Base-by-base conservation (phyloP, 345 rosid species). In the Linum tenue region DNA sequence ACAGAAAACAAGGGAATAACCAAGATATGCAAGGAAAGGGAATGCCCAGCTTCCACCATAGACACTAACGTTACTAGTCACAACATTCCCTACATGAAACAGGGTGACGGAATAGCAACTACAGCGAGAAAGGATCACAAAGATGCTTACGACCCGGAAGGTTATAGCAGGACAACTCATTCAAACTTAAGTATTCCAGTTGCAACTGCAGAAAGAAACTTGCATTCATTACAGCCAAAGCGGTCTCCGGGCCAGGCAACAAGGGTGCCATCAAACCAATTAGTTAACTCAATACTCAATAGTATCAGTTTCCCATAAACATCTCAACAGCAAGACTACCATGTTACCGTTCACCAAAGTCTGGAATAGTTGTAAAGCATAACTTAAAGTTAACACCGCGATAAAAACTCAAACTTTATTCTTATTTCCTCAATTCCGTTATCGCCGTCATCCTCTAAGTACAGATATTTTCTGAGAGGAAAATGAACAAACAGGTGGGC, bases 1-100 rank as follows among this genome's bases (percentile, higher is more conserved):
- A 65, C 35, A 39, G 50, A 56, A 59, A 50, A 64, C 99, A 43
- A 55, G 55, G 55, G 56, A 65, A 55, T 16, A 39, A 68, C 4
- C 5, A 71, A 48, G 59, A 60, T 35, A 55, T 11, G 0, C 16
- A 11, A 0, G 16, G 58, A 55, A 55, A 55, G 16, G 12, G 40
- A 15, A 22, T 22, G 31, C 31, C 31, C 31, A 22, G 31, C 64
- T 62, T 39, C 58, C 36, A 44, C 31, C 16, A 61, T 16, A 7
- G 12, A 62, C 7, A 51, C 7, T 36, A 0, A 14, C 17, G 53
- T 15, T 44, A 57, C 14, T 55, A 60, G 35, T 22, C 50, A 36
- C 31, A 62, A 1, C 12, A 55, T 11, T 11, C 12, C 1, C 12
- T 1, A 55, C 12, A 55, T 11, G 5, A 5, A 5, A 55, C 12